These are phyloP conservation scores for Phytophthora sp. DNA, from an alignment of 352 stramenopile species.

Conservation along the genomic window DNA sequence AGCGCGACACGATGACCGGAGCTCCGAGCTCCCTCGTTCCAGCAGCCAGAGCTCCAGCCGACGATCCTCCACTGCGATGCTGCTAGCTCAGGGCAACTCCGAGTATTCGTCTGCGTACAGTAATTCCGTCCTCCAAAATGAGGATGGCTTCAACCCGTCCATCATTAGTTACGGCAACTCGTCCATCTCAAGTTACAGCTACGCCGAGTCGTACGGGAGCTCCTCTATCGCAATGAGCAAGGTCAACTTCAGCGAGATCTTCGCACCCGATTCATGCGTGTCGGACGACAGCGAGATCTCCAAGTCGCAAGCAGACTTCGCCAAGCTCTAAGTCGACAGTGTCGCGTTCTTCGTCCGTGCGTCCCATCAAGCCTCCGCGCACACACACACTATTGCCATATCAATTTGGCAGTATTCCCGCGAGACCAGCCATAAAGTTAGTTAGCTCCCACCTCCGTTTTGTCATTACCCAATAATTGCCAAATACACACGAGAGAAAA, in stretches of 20 bases:
- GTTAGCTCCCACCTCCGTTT: slow-evolving; percentile 19
- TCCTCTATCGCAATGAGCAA: slow-evolving; percentile 61
- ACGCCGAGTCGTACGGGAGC: slow-evolving; percentile 55
- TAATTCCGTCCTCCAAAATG: slow-evolving; percentile 29
- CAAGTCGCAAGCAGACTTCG: slow-evolving; percentile 54
- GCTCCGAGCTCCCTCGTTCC: slow-evolving; percentile 21
- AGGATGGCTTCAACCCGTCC: slow-evolving; percentile 30
- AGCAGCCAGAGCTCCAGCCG: slow-evolving; percentile 36
- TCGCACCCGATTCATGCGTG: slow-evolving; percentile 40
- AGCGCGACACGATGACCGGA: slow-evolving; percentile 37
- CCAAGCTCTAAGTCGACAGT: slow-evolving; percentile 49
- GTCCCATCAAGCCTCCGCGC: slow-evolving; percentile 19
- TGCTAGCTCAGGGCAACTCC: slow-evolving; percentile 30
- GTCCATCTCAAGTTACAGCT: slow-evolving; percentile 42
- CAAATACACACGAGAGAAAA: slow-evolving; percentile 8
- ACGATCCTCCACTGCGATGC: slow-evolving; percentile 57
- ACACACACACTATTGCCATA: slow-evolving; percentile 6
- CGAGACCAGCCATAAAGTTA: slow-evolving; percentile 29
- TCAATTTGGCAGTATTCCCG: slow-evolving; percentile 24
- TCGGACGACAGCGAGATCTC: slow-evolving; percentile 48
- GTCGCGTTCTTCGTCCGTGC: slow-evolving; percentile 24
- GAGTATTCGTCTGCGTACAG: slow-evolving; percentile 42
- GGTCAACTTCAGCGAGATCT: slow-evolving; percentile 79
- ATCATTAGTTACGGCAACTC: slow-evolving; percentile 38
- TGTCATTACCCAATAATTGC: slow-evolving; percentile 16